Conservation (phyloP, 2,329 filamentous ascomycete species). For the Sclerotiophoma versabilis region DNA sequence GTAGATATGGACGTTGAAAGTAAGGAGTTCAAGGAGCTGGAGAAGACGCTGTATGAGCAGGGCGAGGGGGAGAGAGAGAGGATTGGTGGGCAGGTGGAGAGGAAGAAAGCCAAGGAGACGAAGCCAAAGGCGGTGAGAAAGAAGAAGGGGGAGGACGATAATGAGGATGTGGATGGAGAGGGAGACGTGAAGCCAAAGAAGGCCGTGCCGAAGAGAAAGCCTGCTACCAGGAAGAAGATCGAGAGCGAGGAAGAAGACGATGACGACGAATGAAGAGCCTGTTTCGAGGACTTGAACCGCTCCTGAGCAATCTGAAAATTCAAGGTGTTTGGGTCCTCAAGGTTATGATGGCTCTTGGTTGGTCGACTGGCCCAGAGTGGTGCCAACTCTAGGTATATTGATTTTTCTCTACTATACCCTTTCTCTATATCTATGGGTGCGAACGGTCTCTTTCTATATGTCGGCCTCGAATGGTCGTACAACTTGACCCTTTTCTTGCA, state of each 20-base stretch:
- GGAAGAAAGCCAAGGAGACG: constrained; percentile 53
- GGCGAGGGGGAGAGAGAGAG: constrained; percentile 76
- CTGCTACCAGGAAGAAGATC: constrained; percentile 21
- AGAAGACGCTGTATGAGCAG: constrained; percentile 68
- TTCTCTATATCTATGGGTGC: background rate
- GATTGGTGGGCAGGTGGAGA: constrained; percentile 79
- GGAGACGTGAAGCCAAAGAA: constrained; percentile 4
- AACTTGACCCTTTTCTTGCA: constrained; percentile 73
- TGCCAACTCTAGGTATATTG: background rate
- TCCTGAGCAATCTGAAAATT: no score
- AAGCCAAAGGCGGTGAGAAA: constrained; percentile 49
- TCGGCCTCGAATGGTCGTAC: constrained; percentile 76
- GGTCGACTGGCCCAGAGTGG: background rate
- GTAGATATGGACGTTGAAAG: constrained; percentile 81
- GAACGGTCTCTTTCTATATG: constrained; percentile 9
- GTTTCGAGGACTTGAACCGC: no score
- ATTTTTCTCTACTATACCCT: constrained; percentile 1
- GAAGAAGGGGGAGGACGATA: constrained; percentile 41
- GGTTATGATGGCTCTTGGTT: background rate
- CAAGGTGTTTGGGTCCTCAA: no score
- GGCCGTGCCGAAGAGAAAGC: constrained; percentile 20
- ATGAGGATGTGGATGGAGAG: constrained; percentile 14
- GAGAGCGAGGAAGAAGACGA: constrained; percentile 33
- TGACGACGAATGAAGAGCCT: constrained; percentile 19
- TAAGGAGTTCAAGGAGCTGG: constrained; percentile 73